A percentile compares a stretch with the other conserved stretches of the same genome.
Evolutionary conservation across 2,329 filamentous ascomycete genomes (phyloP).

Genomic region (Hypoxylon sp.): DNA sequence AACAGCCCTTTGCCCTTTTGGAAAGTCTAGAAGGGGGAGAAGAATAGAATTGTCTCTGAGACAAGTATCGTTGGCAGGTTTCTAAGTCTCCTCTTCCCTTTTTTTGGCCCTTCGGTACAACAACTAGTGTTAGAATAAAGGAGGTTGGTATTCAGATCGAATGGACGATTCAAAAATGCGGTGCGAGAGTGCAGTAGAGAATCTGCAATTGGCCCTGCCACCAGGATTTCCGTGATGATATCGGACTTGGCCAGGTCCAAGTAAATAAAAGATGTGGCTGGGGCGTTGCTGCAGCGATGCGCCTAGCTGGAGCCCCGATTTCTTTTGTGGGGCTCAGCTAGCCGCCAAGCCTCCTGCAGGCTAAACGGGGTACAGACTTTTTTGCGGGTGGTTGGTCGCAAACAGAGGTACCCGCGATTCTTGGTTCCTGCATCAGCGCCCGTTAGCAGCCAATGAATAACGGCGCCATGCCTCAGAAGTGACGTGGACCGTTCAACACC

Average conservation of each 20-base stretch:
- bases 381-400: constrained; percentile 33
- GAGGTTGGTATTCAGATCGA: constrained; percentile 44
- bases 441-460: constrained; percentile 20
- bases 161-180: constrained; percentile 39
- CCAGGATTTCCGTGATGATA: constrained; percentile 47
- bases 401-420: constrained; percentile 18
- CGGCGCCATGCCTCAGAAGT: constrained; percentile 28
- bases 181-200: constrained; percentile 36
- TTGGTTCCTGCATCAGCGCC: constrained; percentile 33
- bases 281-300: constrained; percentile 51
- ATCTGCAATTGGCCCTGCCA: constrained; percentile 48
- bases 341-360: constrained; percentile 28
- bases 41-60: constrained; percentile 46
- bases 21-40: constrained; percentile 45
- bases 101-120: constrained; percentile 45
- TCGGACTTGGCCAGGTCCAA: constrained; percentile 31
- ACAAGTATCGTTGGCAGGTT: constrained; percentile 47
- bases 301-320: constrained; percentile 33
- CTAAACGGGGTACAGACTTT: constrained; percentile 25
- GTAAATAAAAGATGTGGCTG: constrained; percentile 55
- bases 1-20: constrained; percentile 44
- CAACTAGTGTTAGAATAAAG: constrained; percentile 39
- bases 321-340: constrained; percentile 13
- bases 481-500: constrained; percentile 37
- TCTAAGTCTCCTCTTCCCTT: constrained; percentile 44